Evolutionary conservation across 352 stramenopile species (phyloP), one percentile per base, ranked within the genome.

Genomic region (Pythium apleroticum): DNA sequence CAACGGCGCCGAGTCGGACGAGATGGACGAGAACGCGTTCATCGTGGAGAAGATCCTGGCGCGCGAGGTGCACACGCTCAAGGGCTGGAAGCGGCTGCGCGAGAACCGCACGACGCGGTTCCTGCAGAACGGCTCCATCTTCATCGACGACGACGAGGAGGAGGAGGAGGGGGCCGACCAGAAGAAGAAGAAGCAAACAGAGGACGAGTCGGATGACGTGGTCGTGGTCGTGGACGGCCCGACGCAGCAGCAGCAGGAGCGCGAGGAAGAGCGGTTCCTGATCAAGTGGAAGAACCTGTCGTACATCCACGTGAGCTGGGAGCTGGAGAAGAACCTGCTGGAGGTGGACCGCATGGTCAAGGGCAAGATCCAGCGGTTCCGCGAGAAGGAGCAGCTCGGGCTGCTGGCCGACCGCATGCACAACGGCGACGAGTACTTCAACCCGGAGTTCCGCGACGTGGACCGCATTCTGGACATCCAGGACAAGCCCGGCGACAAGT

Each of bases 271-370:
- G 57, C 79, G 87, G n/a, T 97, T 95, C 35, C 66, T 97, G 58
- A 76, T 97, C 55, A 97, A 97, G 63, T 97, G 91, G 91, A 92
- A 92, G 57, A 86, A 79, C 11, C 64, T 97, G 14, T 97, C 89
- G 28, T 95, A 96, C 66, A 73, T 97, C 20, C 91, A 97, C 68
- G 87, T 91, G 20, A 95, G 86, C 57, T 97, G 91, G 91, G 88
- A 97, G 76, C 95, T 74, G 15, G 86, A 96, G 69, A 76, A 88
- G 50, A 76, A 85, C 24, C 73, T 97, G 27, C 55, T 94, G 31
- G 85, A 95, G 4, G 86, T 88, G 0, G 88, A 96, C 54, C 91
- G 91, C 56, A 91, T 90, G 22, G 81, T 88, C 22, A 92, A 92
- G 57, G 84, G 83, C 22, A 96, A 96, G 64, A 86, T 96, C 49